These are phyloP conservation scores for Protea cynaroides DNA, from an alignment of 164 flowering plant genomes.

Conservation along the genomic window DNA sequence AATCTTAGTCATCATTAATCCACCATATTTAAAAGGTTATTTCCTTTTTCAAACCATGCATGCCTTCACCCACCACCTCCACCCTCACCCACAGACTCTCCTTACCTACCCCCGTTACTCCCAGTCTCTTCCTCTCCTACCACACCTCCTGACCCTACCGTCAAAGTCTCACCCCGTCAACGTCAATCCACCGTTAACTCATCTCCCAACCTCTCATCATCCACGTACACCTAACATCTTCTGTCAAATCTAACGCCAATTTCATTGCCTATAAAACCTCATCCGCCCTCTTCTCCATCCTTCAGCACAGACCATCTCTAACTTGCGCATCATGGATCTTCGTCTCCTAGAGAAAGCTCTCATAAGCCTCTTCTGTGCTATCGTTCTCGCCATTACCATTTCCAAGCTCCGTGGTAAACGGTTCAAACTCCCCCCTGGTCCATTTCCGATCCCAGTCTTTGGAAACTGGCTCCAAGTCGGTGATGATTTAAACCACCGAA, in stretches of 20 bases:
- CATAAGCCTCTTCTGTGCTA: slow-evolving; percentile 44
- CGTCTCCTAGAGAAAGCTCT: slow-evolving; percentile 55
- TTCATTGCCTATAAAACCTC: background rate
- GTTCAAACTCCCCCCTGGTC: slow-evolving; percentile 75
- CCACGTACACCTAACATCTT: background rate
- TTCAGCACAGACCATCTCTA: background rate
- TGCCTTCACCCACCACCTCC: no score
- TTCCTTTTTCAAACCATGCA: no score
- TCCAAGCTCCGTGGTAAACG: slow-evolving; percentile 60
- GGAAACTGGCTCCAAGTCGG: slow-evolving; percentile 95
- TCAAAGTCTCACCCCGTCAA: no score
- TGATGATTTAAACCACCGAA: slow-evolving; percentile 79
- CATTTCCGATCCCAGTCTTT: slow-evolving; percentile 67
- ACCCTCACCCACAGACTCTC: no score
- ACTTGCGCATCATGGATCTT: slow-evolving; percentile 44
- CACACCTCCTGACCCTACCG: no score
- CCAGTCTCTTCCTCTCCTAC: no score
- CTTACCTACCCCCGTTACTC: no score
- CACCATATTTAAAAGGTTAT: no score
- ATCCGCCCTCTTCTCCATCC: background rate
- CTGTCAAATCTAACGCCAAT: background rate
- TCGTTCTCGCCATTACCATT: slow-evolving; percentile 34
- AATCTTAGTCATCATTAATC: no score
- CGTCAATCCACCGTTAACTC: no score
- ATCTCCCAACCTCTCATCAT: no score